These are phyloP conservation scores for Poronia punctata DNA, from an alignment of 495 filamentous ascomycete species.

Conservation along the genomic window DNA sequence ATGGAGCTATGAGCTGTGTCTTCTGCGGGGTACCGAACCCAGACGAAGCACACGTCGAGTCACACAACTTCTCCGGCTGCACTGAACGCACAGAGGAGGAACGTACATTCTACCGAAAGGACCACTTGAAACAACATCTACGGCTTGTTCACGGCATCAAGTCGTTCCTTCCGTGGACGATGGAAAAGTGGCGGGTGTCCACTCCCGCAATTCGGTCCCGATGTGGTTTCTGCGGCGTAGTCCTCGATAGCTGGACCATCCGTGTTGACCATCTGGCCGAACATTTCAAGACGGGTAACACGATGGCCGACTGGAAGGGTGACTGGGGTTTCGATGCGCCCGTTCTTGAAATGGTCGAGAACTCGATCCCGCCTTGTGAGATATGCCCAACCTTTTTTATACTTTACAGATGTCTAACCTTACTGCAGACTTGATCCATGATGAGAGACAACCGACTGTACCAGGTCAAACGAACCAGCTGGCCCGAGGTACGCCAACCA, in stretches of 20 bases:
- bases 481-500: constrained; percentile 27
- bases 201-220: constrained; percentile 55
- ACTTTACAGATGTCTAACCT: constrained; percentile 14
- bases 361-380: constrained; percentile 59
- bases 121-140: constrained; percentile 76
- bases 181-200: constrained; percentile 62
- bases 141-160: constrained; percentile 68
- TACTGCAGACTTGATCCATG: constrained; percentile 45
- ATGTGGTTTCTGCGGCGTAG: constrained; percentile 62
- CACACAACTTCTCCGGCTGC: constrained; percentile 65
- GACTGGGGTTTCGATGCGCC: constrained; percentile 63
- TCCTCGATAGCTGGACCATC: constrained; percentile 55
- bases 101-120: constrained; percentile 76
- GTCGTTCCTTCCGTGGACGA: constrained; percentile 48
- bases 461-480: constrained; percentile 37
- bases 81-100: constrained; percentile 56
- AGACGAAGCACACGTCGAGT: constrained; percentile 54
- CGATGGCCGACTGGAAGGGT: constrained; percentile 66
- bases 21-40: constrained; percentile 60
- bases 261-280: constrained; percentile 58
- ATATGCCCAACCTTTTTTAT: constrained; percentile 10
- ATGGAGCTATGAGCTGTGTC: constrained; percentile 49
- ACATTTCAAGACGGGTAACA: constrained; percentile 60
- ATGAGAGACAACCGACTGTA: constrained; percentile 44
- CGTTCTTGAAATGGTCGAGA: constrained; percentile 53